These are phyloP conservation scores for Naganishia friedmannii DNA, from an alignment of 768 basidiomycete species.

Conservation along the genomic window DNA sequence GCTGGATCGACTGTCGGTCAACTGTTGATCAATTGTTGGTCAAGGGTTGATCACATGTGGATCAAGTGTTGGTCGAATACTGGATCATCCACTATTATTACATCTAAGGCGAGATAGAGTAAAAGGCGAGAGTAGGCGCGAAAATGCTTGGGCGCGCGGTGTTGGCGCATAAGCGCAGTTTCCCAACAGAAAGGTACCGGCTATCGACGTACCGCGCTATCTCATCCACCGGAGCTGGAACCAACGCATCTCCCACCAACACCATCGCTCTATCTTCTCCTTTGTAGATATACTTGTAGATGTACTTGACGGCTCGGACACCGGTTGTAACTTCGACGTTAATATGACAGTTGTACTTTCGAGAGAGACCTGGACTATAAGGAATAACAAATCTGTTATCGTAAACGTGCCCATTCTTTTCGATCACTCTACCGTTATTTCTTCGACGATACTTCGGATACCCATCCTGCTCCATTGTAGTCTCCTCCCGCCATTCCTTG, in stretches of 20 bases:
- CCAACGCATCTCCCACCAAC: background rate
- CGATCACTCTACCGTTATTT: background rate
- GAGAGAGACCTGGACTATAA: background rate
- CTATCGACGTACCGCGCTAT: background rate
- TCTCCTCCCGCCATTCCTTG: background rate
- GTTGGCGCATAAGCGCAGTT: no score
- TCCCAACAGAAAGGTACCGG: no score
- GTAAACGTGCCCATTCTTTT: background rate
- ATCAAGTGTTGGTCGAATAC: no score
- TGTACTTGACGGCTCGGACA: background rate
- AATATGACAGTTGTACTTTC: slow-evolving; percentile 4
- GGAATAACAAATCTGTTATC: slow-evolving; percentile 2
- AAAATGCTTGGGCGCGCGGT: no score
- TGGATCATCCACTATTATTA: no score
- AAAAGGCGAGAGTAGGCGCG: no score
- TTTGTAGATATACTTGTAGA: slow-evolving; percentile 12
- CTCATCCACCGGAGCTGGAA: background rate
- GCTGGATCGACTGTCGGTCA: no score
- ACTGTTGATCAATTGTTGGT: no score
- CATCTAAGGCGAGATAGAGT: no score
- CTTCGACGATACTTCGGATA: slow-evolving; percentile 6
- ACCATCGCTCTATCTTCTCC: slow-evolving; percentile 6
- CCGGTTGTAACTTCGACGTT: slow-evolving; percentile 5
- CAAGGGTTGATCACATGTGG: no score
- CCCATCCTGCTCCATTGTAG: background rate